Base-by-base conservation (phyloP, 2,329 filamentous ascomycete genomes). In the Neofusicoccum ribis region DNA sequence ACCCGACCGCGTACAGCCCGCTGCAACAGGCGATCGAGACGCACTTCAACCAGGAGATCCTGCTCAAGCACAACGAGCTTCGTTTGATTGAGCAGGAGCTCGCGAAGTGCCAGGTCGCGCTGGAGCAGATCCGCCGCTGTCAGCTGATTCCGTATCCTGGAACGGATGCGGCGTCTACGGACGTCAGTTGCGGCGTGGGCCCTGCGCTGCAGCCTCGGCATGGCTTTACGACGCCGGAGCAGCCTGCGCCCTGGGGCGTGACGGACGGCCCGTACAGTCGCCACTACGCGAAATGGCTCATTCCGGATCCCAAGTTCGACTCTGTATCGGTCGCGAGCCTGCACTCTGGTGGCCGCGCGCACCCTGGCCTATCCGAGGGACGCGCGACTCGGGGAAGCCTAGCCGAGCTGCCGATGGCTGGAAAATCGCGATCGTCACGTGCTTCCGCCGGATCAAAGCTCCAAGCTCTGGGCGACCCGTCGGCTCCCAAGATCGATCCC, bases 41-140 rank as follows among this genome's bases (percentile, higher is more conserved):
- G 68, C 91, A 97, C 78, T 90, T 98, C 77, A 91, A 93, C 73
- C 86, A 95, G 69, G 93, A 97, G 81, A 93, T 98, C 62, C 81
- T 98, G 68, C 82, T 96, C 76, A 98, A 97, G 83, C 95, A 99
- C 79, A 89, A 95, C 73, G 95, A 99, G 81, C 81, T 98, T 66
- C 91, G 93, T 65, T 84, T 97, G 70, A 97, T 98, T 77, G 92
- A 98, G 75, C 93, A 97, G 79, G 95, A 98, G 80, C 85, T 98
- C 69, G 94, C 92, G 69, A 98, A 97, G 81, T 97, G 93, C 74
- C 93, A 98, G 81, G 83, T 93, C 69, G 92, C 93, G 11, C 84
- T 98, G 70, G 95, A 99, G 80, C 95, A 98, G 80, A 83, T 99
- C 68, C 91, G 95, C 71, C 89, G 95, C 67, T 97, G 93, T 79